These are phyloP conservation scores for Capronia coronata DNA, from an alignment of 2,329 filamentous ascomycete species.

Conservation along the genomic window DNA sequence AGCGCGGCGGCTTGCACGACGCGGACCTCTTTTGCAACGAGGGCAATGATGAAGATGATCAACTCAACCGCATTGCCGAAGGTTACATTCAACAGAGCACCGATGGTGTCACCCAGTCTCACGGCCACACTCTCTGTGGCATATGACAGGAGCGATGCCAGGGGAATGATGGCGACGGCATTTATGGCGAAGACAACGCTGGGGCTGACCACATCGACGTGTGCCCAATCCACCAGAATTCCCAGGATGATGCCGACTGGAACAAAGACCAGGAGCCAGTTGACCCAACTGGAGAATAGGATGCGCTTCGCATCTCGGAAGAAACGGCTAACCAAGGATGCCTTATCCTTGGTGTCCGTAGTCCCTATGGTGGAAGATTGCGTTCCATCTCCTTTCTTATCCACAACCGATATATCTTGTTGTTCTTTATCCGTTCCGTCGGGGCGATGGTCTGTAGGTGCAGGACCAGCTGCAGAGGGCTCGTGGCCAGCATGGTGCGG, in stretches of 20 bases:
- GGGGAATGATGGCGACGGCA: constrained; percentile 66
- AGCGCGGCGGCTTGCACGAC: constrained; percentile 88
- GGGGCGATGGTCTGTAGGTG: constrained; percentile 13
- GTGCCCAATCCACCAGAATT: constrained; percentile 31
- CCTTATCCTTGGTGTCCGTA: constrained; percentile 31
- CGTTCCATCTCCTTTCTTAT: constrained; percentile 47
- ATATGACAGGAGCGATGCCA: constrained; percentile 64
- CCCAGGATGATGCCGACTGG: constrained; percentile 38
- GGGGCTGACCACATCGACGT: constrained; percentile 38
- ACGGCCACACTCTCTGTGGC: constrained; percentile 70
- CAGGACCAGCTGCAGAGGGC: constrained; percentile 21
- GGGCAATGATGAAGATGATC: constrained; percentile 74
- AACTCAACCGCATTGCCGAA: constrained; percentile 75
- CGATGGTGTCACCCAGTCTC: constrained; percentile 65
- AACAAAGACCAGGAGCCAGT: constrained; percentile 40
- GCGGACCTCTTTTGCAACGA: constrained; percentile 75
- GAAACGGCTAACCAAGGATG: constrained; percentile 45
- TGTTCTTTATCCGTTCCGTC: constrained; percentile 23
- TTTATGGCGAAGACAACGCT: constrained; percentile 67
- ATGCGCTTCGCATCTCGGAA: constrained; percentile 52
- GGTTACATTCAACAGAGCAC: constrained; percentile 67
- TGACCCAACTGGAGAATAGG: constrained; percentile 52
- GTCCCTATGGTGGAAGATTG: constrained; percentile 47
- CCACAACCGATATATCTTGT: constrained; percentile 36
- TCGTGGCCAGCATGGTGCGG: constrained; percentile 28